phyloP scores from a whole-genome alignment of 192 early-diverging fungal species.

The Dissophora globulifera region DNA sequence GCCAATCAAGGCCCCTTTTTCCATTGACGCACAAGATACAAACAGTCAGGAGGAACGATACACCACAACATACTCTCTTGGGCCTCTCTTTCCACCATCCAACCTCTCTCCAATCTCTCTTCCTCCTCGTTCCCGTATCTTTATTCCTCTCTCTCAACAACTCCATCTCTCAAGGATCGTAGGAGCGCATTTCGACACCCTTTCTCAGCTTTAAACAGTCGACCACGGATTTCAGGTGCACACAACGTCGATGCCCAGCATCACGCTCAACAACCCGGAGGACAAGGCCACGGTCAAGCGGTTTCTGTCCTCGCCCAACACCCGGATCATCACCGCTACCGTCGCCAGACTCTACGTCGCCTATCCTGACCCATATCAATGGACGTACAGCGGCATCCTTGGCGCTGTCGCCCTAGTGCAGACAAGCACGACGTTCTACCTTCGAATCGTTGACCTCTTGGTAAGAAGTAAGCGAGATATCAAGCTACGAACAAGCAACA shows the following conservation, averaged over 20 bases:
- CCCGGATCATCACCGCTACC: conserved; percentile 82
- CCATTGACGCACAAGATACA: neutral
- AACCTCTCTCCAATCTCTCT: neutral
- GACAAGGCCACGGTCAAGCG: conserved; percentile 71
- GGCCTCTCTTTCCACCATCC: neutral
- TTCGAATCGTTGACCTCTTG: conserved; percentile 77
- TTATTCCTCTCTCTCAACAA: neutral
- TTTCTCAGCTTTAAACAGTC: too few species aligned
- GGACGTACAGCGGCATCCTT: conserved; percentile 74
- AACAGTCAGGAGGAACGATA: neutral
- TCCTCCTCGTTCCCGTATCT: conserved; percentile 2
- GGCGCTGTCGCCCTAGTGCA: conserved; percentile 70
- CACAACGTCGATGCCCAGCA: conserved; percentile 63
- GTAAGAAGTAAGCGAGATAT: too few species aligned
- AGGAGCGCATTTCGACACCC: too few species aligned
- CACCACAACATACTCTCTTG: neutral
- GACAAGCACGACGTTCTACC: conserved; percentile 69
- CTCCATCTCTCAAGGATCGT: too few species aligned
- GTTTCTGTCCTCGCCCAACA: conserved; percentile 35
- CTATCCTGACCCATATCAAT: conserved; percentile 67
- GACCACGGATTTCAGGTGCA: neutral
- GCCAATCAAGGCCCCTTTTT: too few species aligned
- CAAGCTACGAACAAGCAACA: neutral
- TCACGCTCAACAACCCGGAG: conserved; percentile 65
- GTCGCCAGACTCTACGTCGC: conserved; percentile 81